Evolutionary conservation across 805 yeast genomes (phyloP).

Genomic region (Starmerella floricola): DNA sequence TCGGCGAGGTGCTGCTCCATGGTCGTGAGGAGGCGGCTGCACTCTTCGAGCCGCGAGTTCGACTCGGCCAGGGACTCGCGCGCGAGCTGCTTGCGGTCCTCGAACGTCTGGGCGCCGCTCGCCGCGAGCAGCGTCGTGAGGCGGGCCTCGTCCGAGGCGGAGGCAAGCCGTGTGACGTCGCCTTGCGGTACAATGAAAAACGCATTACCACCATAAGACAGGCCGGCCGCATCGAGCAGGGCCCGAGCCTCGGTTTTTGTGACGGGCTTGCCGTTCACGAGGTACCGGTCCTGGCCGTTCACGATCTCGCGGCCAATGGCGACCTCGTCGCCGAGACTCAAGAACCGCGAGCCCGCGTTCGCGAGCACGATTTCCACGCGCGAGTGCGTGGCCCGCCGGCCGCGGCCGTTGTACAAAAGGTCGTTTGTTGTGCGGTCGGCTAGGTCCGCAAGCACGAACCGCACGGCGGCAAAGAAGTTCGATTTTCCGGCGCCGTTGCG

Average conservation of each 20-base stretch:
- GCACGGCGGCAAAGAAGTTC: conserved; percentile 85
- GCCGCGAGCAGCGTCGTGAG: conserved; percentile 73
- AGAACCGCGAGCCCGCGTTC: conserved; percentile 64
- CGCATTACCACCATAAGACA: conserved; percentile 76
- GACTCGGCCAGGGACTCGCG: conserved; percentile 65
- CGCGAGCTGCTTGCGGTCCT: conserved; percentile 65
- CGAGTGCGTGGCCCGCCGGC: conserved; percentile 32
- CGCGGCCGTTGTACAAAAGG: conserved; percentile 1
- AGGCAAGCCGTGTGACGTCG: conserved; percentile 72
- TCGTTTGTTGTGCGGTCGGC: conserved; percentile 38
- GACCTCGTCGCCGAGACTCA: conserved; percentile 55
- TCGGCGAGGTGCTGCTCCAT: conserved; percentile 64
- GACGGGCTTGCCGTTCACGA: conserved; percentile 66
- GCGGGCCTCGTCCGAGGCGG: conserved; percentile 77
- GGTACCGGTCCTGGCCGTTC: conserved; percentile 68
- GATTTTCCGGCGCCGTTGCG: conserved; percentile 60
- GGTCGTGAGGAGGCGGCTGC: conserved; percentile 58
- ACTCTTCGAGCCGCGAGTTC: conserved; percentile 52
- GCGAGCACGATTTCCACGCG: conserved; percentile 84
- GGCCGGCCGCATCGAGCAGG: conserved; percentile 75
- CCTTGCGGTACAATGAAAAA: conserved; percentile 98
- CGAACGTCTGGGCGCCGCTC: conserved; percentile 90
- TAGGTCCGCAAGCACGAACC: conserved; percentile 74
- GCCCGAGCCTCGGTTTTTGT: conserved; percentile 72
- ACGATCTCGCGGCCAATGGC: conserved; percentile 80